Evolutionary conservation across 345 rosid genomes (phyloP).

Genomic region (Pseudoturritis turrita): DNA sequence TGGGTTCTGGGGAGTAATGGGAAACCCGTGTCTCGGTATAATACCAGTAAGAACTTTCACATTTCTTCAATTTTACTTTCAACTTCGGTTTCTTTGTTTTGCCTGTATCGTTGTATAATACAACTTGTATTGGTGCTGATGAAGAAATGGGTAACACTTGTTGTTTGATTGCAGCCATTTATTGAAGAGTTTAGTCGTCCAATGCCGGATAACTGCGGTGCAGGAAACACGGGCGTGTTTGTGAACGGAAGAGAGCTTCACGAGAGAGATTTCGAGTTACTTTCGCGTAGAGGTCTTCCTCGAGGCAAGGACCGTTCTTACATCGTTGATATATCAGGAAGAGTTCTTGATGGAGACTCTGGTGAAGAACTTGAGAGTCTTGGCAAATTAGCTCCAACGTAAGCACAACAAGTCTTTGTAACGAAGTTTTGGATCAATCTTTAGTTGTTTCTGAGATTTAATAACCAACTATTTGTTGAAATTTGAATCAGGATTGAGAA

Average conservation of each 20-base stretch:
- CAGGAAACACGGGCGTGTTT: slow-evolving; percentile 61
- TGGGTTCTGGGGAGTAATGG: slow-evolving; percentile 81
- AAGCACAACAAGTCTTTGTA: slow-evolving; percentile 21
- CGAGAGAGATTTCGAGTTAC: slow-evolving; percentile 63
- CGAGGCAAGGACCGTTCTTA: slow-evolving; percentile 46
- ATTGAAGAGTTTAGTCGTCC: slow-evolving; percentile 65
- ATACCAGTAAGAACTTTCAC: slow-evolving; percentile 51
- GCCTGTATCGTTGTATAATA: neutral
- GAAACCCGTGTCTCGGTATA: slow-evolving; percentile 70
- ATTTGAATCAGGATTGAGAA: slow-evolving; percentile 53
- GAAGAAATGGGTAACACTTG: neutral
- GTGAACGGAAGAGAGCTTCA: slow-evolving; percentile 83
- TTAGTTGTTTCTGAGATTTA: neutral
- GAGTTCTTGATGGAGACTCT: slow-evolving; percentile 65
- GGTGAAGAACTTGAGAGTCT: slow-evolving; percentile 59
- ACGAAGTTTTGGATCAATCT: neutral
- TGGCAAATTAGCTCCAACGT: slow-evolving; percentile 87
- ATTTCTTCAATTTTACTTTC: neutral
- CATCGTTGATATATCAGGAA: slow-evolving; percentile 58
- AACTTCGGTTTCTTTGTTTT: neutral
- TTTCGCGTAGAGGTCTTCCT: slow-evolving; percentile 61
- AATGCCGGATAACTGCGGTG: slow-evolving; percentile 63
- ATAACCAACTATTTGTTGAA: neutral
- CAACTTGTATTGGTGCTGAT: neutral
- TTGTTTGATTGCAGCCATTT: slow-evolving; percentile 50